Base-by-base conservation (phyloP, 495 filamentous ascomycete genomes). In the Penicillium coffeae region DNA sequence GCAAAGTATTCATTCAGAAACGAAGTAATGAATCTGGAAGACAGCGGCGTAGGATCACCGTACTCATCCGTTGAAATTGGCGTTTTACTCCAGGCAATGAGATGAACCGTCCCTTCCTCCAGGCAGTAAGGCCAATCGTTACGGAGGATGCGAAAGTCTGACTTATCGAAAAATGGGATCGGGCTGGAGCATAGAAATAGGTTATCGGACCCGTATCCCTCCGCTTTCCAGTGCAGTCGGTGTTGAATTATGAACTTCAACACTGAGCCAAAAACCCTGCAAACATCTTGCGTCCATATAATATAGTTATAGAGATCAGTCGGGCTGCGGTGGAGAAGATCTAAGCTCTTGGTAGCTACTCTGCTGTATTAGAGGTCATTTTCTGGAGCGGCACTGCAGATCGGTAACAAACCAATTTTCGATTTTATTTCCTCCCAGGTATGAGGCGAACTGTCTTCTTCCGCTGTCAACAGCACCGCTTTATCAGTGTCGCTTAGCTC, bases 241-340 rank as follows among this genome's bases (percentile, higher is more conserved):
- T 20, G 1, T 18, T 41, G n/a, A 12, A 41, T 21, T 6, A 41
- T 41, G 16, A 41, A 41, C 13, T 41, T n/a, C 8, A 41, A 20
- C 7, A 41, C 38, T 9, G 38, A 41, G 6, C 38, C 38, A 18
- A 21, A 5, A 3, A 21, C 18, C 18, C 8, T 41, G 14, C 22
- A 8, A 7, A 3, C 8, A 38, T 3, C n/a, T 38, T 13, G 30
- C 8, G 7, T 7, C 38, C 38, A 41, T 3, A 18, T 20, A 20
- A 41, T 41, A 21, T 41, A 41, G 38, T 41, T 41, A 20, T 15
- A 41, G 5, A 41, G 38, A 21, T 41, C 38, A 21, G 3, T 15
- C 8, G 38, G 38, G 18, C 18, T 21, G 8, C 38, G 15, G 20
- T 20, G 38, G 10, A 41, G 38, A n/a, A 41, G 38, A 21, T 41